Base-by-base conservation (phyloP, 345 rosid genomes). In the Lagerstroemia speciosa region DNA sequence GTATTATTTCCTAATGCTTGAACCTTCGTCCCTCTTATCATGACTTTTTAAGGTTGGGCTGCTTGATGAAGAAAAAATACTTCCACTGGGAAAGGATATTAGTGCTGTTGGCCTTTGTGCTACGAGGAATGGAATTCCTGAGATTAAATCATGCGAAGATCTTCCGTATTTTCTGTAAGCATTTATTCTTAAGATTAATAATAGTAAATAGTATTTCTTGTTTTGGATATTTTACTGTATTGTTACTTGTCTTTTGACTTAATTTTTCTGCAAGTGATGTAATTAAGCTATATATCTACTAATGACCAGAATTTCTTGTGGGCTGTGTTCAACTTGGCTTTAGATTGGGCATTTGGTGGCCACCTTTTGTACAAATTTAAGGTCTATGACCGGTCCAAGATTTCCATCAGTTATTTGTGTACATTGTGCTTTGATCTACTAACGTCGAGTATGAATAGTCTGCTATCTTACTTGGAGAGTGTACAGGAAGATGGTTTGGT, bases 91-190 rank as follows among this genome's bases (percentile, higher is more conserved):
- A 66, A 88, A 84, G 79, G 82, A 83, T 26, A 72, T 89, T 33
- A 85, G 76, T 70, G 96, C 86, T 52, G 85, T 88, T 79, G 99
- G 99, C 26, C 71, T 83, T 52, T 87, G 83, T 69, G 62, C 72
- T 74, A 80, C 75, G 60, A 81, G 74, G 70, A 75, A 83, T 71
- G 96, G 96, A 77, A 77, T 81, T 73, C 93, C 83, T 60, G 90
- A 91, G 83, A 86, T 91, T 75, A 85, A 81, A 71, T 83, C 97
- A 27, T 86, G 89, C 93, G 76, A 78, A 72, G 89, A 89, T 73
- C 96, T 94, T 75, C 99, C 96, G 17, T 91, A 84, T 74, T 91
- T 94, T 76, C 86, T 94, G 99, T 94, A 76, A 89, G 94, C 65
- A 70, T 74, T 63, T 8, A 10, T 67, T 17, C 29, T 50, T 67